Conservation (phyloP, 2,329 filamentous ascomycete genomes). For the Fusarium tanahbumbuense region DNA sequence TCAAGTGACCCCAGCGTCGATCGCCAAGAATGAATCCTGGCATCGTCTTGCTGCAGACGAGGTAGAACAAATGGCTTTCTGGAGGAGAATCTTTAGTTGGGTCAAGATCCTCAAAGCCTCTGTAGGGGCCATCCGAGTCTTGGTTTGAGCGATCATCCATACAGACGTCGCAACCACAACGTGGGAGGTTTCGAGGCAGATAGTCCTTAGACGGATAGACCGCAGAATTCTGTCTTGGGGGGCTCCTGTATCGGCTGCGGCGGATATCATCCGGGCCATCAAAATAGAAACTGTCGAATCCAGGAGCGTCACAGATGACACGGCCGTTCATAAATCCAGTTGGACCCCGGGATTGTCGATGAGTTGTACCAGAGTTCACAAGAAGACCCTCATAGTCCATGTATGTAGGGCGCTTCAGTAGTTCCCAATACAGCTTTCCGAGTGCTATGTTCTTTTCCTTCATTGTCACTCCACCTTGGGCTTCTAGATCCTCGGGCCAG, state of each 20-base stretch:
- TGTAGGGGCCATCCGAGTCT: constrained; percentile 49
- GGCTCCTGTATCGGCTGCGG: constrained; percentile 27
- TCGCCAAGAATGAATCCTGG: constrained; percentile 60
- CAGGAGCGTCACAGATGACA: constrained; percentile 58
- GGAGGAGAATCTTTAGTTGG: constrained; percentile 53
- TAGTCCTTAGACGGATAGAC: constrained; percentile 47
- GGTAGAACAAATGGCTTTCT: constrained; percentile 57
- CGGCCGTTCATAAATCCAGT: constrained; percentile 55
- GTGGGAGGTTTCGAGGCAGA: constrained; percentile 55
- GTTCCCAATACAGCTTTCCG: constrained; percentile 61
- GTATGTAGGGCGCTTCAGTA: constrained; percentile 58
- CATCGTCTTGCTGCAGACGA: constrained; percentile 57
- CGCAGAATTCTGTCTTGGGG: constrained; percentile 18
- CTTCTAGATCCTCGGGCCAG: constrained; percentile 53
- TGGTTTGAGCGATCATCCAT: constrained; percentile 27
- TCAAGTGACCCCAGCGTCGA: constrained; percentile 59
- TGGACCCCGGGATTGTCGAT: constrained; percentile 45
- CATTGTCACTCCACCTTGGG: constrained; percentile 50
- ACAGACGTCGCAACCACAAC: constrained; percentile 58
- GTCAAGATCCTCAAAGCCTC: constrained; percentile 56
- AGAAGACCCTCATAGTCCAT: constrained; percentile 60
- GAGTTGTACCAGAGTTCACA: constrained; percentile 47
- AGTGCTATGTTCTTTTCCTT: constrained; percentile 54
- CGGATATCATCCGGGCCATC: constrained; percentile 42
- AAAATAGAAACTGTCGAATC: constrained; percentile 52